These are phyloP conservation scores for Starmerella asiatica DNA, from an alignment of 805 yeast genomes.

Conservation along the genomic window DNA sequence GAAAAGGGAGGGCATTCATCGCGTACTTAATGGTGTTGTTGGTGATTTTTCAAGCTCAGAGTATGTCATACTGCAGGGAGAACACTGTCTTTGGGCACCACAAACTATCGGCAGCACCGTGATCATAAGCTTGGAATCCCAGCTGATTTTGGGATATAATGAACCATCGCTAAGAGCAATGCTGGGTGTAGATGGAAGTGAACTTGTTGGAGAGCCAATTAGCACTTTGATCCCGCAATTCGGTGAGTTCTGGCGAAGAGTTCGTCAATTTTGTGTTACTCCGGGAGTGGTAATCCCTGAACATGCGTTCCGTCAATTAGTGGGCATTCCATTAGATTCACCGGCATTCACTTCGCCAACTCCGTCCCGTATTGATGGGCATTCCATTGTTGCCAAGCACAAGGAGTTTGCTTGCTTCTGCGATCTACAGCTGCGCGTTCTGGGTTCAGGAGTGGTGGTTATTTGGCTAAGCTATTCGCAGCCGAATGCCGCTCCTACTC, in stretches of 20 bases:
- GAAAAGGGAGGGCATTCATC: conserved; percentile 1
- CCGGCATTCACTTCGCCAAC: conserved; percentile 28
- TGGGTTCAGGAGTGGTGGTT: conserved; percentile 43
- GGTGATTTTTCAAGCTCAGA: neutral
- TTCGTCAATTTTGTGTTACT: conserved; percentile 28
- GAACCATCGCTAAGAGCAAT: conserved; percentile 14
- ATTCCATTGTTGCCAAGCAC: conserved; percentile 40
- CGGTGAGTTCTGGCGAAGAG: conserved; percentile 29
- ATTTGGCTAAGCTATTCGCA: conserved; percentile 75
- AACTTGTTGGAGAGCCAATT: conserved; percentile 11
- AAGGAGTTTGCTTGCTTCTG: conserved; percentile 45
- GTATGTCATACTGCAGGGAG: conserved; percentile 4
- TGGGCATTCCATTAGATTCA: conserved; percentile 11
- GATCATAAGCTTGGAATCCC: conserved; percentile 1
- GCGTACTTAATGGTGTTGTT: conserved; percentile 1
- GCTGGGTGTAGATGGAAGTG: conserved; percentile 12
- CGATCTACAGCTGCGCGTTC: conserved; percentile 70
- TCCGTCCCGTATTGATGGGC: conserved; percentile 13
- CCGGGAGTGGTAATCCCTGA: conserved; percentile 79
- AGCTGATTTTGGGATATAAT: conserved; percentile 32
- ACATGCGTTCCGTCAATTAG: conserved; percentile 62
- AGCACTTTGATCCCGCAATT: conserved; percentile 20
- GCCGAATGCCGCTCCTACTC: conserved; percentile 4
- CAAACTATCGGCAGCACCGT: conserved; percentile 10
- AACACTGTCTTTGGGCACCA: conserved; percentile 5